Evolutionary conservation across 2,329 filamentous ascomycete species (phyloP), one percentile per base, ranked within the genome.

Genomic region (Aspergillus nomiae): DNA sequence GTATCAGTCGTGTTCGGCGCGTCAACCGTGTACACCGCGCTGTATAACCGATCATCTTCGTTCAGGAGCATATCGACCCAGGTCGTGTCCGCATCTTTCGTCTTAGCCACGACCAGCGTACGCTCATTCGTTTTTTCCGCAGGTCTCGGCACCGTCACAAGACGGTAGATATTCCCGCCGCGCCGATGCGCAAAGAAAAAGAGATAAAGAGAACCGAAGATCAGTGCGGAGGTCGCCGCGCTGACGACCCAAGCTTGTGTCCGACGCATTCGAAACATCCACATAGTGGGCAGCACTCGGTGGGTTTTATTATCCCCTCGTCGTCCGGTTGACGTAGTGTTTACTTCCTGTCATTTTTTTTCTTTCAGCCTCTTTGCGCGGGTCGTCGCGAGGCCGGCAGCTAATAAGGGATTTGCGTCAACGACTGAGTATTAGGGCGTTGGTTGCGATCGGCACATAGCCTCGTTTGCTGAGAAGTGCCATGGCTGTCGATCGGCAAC

Each of bases 21-120:
- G 70, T 84, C 78, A 38, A 81, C 81, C 58, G 80, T 75, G 67
- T 83, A 84, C 12, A 83, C 69, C 48, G 78, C 59, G 12, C 58
- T 56, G 6, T 32, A 46, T 12, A 64, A 51, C 6, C 32, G 34
- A 12, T 43, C 6, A 11, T 61, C 55, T 2, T 61, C 48, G 2
- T 45, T 28, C 34, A 45, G 26, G n/a, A 64, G 34, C 19, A 4
- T 16, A n/a, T 61, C 48, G 6, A 64, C 56, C 62, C 62, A 64
- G 38, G n/a, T 32, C 16, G 62, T 61, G 41, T 64, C 62, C 46
- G 50, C 59, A 38, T 32, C 38, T 19, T 61, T 48, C 11, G 48
- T 32, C 46, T 55, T 58, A 7, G 62, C 62, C 19, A 64, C 26
- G n/a, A 64, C 62, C 11, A 64, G 32, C 9, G 62, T 61, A 9